Conservation (phyloP, 1,284 basidiomycete genomes). For the Trametes hirsuta region DNA sequence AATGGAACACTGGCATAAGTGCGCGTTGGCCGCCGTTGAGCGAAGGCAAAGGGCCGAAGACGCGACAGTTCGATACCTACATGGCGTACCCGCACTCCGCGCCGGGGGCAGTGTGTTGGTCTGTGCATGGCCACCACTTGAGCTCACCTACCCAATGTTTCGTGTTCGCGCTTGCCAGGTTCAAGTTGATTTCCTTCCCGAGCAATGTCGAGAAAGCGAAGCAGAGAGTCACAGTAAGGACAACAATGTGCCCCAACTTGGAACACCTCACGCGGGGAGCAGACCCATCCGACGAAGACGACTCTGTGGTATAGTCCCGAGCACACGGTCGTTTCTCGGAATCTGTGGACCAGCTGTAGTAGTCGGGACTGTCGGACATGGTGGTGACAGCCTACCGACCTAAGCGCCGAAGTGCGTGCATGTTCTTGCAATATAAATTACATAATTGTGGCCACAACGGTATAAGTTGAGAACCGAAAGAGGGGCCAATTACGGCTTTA, state of each 20-base stretch:
- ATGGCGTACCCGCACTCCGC: constrained; percentile 30
- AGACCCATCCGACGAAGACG: not conserved
- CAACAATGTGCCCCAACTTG: not conserved
- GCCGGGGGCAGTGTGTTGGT: constrained; percentile 2
- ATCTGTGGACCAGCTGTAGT: not conserved
- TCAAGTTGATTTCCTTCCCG: not conserved
- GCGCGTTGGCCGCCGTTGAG: not conserved
- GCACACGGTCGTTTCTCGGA: not conserved
- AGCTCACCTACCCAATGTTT: constrained; percentile 7
- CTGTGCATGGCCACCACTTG: constrained; percentile 16
- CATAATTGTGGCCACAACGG: too few species aligned
- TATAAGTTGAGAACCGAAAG: too few species aligned
- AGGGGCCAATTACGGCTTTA: too few species aligned
- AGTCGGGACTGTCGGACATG: not conserved
- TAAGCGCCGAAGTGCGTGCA: too few species aligned
- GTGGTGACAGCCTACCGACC: not conserved
- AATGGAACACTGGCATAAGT: constrained; percentile 26
- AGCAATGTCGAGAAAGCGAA: not conserved
- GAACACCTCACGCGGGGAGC: not conserved
- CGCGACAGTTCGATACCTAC: constrained; percentile 12
- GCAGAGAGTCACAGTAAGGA: not conserved
- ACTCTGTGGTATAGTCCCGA: not conserved
- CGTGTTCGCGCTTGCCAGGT: too few species aligned
- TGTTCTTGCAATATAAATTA: too few species aligned
- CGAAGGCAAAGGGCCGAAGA: not conserved